Evolutionary conservation across 257 asterid species (phyloP), one percentile per base, ranked within the genome.

Genomic region (Primulina eburnea): DNA sequence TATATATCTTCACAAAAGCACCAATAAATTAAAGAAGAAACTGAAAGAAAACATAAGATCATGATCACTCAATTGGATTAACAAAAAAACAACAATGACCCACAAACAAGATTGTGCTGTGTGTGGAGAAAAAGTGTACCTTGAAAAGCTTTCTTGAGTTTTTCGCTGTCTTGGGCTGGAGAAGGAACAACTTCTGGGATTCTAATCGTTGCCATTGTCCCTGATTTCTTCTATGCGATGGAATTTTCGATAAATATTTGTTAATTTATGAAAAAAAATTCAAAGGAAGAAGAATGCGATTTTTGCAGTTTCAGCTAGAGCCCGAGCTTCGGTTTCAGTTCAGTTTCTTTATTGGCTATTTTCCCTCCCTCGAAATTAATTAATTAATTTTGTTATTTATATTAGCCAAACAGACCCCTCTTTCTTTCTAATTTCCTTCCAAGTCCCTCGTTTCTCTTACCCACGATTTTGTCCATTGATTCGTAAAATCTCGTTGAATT

Each of bases 101-200:
- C 60, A 40, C 38, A 29, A 50, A 3, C 17, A 43, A 12, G 24
- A 37, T 63, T 12, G 65, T 18, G 6, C 5, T 9, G 34, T 16
- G 62, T 20, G 24, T 17, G 61, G 20, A 60, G 11, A 17, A 28
- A 10, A 65, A 34, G 34, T 55, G 26, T 81, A 88, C 97, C 96
- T 52, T 77, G 73, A 72, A 85, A 85, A 70, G 96, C 82, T 12
- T 75, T 82, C 30, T 57, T 71, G 78, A 91, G 88, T 8, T 53
- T 77, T 75, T 83, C 82, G 64, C 85, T 87, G 74, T 91, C 97
- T 58, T 81, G 64, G 50, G 80, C 75, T 35, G 96, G 96, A 74
- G 95, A 76, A 30, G 93, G 95, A 76, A 84, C 80, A 7, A 37
- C 66, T 16, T 79, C 81, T 17, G 97, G 92, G 17, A 86, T 33